phyloP scores from a whole-genome alignment of 2,329 filamentous ascomycete species.

The Biscogniauxia marginata region DNA sequence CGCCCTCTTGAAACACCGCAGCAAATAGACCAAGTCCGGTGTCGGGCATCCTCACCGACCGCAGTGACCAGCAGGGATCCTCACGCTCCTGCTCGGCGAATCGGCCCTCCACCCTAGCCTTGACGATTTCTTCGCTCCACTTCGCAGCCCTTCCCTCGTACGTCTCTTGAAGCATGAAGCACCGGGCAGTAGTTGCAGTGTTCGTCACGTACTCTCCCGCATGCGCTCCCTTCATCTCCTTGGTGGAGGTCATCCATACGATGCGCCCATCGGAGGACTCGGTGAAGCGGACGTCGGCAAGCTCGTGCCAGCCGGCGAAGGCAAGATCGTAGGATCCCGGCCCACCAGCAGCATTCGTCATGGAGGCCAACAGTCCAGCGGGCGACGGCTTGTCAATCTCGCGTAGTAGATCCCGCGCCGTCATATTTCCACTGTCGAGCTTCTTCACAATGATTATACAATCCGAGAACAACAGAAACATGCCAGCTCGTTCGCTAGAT shows the following conservation, averaged over 20 bases:
- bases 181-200: constrained; percentile 58
- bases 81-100: constrained; percentile 85
- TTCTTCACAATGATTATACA: constrained; percentile 76
- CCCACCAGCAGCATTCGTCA: constrained; percentile 62
- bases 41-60: constrained; percentile 64
- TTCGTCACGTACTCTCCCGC: constrained; percentile 46
- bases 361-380: constrained; percentile 59
- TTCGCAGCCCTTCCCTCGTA: constrained; percentile 77
- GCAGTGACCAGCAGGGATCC: constrained; percentile 74
- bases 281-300: constrained; percentile 71
- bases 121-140: constrained; percentile 81
- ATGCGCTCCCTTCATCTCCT: constrained; percentile 57
- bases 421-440: constrained; percentile 57
- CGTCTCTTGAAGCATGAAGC: constrained; percentile 69
- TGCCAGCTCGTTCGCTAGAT: constrained; percentile 55
- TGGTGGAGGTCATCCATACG: constrained; percentile 66
- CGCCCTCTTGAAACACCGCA: constrained; percentile 71
- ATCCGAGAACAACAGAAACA: constrained; percentile 84
- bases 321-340: constrained; percentile 67
- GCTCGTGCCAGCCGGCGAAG: constrained; percentile 70
- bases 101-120: constrained; percentile 80
- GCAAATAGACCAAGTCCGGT: constrained; percentile 59
- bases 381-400: constrained; percentile 81
- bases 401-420: constrained; percentile 74
- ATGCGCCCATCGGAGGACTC: constrained; percentile 64